phyloP scores from a whole-genome alignment of 2,329 filamentous ascomycete species.

The Setomelanomma holmii region DNA sequence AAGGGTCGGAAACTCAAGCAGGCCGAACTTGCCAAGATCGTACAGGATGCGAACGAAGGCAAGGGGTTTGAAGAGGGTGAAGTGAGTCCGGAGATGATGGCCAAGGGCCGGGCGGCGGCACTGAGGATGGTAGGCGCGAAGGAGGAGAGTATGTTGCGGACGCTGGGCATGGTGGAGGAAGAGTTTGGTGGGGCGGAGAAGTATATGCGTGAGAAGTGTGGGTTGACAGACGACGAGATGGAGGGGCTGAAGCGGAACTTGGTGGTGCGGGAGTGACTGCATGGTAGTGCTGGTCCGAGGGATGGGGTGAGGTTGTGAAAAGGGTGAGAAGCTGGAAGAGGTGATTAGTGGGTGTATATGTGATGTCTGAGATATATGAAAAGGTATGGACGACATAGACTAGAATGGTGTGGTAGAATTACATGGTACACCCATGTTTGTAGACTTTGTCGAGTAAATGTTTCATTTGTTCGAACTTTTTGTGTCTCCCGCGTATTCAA shows the following conservation, averaged over 20 bases:
- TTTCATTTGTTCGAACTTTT: too few relatives aligned
- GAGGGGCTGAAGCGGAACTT: constrained; percentile 51
- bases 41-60: constrained; percentile 33
- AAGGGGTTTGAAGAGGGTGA: constrained; percentile 43
- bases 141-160: constrained; percentile 60
- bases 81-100: constrained; percentile 43
- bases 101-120: constrained; percentile 35
- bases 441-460: too few relatives aligned
- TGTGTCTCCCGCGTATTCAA: too few relatives aligned
- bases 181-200: constrained; percentile 69
- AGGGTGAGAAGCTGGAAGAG: not conserved
- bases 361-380: too few relatives aligned
- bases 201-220: constrained; percentile 67
- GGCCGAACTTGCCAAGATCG: constrained; percentile 59
- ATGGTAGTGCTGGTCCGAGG: not conserved
- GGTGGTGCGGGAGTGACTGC: constrained; percentile 23
- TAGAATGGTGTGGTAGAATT: too few relatives aligned
- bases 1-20: constrained; percentile 46
- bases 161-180: constrained; percentile 62
- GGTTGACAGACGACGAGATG: constrained; percentile 64
- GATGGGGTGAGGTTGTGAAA: not conserved
- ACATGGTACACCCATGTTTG: too few relatives aligned
- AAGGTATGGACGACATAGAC: too few relatives aligned
- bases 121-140: constrained; percentile 48
- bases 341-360: too few relatives aligned